These are phyloP conservation scores for Fragaria ananassa DNA, from an alignment of 306 rosid genomes.

Conservation along the genomic window DNA sequence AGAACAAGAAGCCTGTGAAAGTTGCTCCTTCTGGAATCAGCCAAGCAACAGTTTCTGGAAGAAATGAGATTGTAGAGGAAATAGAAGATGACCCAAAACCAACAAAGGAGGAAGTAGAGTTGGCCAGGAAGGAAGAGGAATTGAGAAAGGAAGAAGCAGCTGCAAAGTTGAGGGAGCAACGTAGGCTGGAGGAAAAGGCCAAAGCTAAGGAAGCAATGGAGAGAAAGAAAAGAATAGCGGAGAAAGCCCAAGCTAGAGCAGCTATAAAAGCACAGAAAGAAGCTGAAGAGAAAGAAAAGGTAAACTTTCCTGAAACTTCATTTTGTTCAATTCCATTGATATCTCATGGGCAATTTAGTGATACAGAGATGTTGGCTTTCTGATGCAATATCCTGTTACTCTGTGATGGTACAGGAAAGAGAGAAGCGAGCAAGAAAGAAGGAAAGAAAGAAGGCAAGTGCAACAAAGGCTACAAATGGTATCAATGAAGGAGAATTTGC, in stretches of 20 bases:
- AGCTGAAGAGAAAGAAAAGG: slow-evolving; percentile 86
- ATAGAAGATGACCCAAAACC: slow-evolving; percentile 38
- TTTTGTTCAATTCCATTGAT: not conserved
- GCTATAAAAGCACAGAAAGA: slow-evolving; percentile 69
- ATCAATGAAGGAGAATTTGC: slow-evolving; percentile 39
- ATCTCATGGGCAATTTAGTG: not conserved
- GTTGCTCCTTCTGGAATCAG: slow-evolving; percentile 30
- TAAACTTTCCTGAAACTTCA: slow-evolving; percentile 22
- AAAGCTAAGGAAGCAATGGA: slow-evolving; percentile 77
- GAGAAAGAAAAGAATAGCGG: slow-evolving; percentile 66
- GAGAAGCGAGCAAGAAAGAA: slow-evolving; percentile 72
- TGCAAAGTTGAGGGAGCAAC: slow-evolving; percentile 61
- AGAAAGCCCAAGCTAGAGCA: slow-evolving; percentile 74
- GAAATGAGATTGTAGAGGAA: slow-evolving; percentile 46
- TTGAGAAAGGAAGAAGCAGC: slow-evolving; percentile 66
- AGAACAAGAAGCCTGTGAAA: slow-evolving; percentile 41
- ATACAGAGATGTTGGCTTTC: not conserved
- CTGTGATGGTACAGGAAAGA: slow-evolving; percentile 47
- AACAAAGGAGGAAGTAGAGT: slow-evolving; percentile 70
- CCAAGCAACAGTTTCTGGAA: slow-evolving; percentile 29
- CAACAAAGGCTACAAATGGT: slow-evolving; percentile 31
- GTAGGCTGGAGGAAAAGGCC: slow-evolving; percentile 66
- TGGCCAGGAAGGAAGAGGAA: slow-evolving; percentile 59
- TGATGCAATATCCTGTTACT: not conserved
- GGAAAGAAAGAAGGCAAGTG: slow-evolving; percentile 55